Base-by-base conservation (phyloP, 1,139 yeast genomes). In the Yamadazyma atlantica region DNA sequence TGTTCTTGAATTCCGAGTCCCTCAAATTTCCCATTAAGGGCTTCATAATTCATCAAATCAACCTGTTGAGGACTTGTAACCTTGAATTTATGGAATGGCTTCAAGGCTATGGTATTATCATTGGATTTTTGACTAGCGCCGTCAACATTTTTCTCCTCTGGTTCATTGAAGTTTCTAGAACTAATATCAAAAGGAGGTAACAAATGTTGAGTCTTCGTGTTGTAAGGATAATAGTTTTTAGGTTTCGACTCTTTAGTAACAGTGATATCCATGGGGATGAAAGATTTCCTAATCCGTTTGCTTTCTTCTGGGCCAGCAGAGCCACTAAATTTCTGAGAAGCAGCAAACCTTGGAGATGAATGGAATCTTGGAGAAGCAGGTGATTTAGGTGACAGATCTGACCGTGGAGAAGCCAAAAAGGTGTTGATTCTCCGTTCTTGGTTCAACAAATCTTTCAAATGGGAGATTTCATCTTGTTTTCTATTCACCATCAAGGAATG, bases 401-500 rank as follows among this genome's bases (percentile, higher is more conserved):
- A 32, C 27, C 42, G 42, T n/a, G 53, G 51, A 4, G 57, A 44
- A 9, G 53, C 40, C 27, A 53, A 39, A 25, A 37, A 38, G 11
- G 40, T 37, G 31, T 53, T 53, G n/a, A 48, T 33, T 31, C 46
- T 45, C 26, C 56, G 49, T 43, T 62, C 67, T 33, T 58, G 52
- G 13, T 42, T 37, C 29, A 64, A 49, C 26, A 64, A 51, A 6
- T 47, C 37, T 33, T 53, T 59, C 30, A 64, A 49, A 33, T 56
- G 54, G 7, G 48, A 37, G 16, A 64, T 64, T 38, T 64, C 66
- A 8, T 52, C 50, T 43, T 60, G 57, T 40, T 65, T 67, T 38
- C 54, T 58, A 24, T 44, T 46, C 12, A 60, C 49, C 44, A 58
- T 51, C 5, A 48, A 42, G 13, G 53, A 48, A 39, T 61, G 67